Conservation (phyloP, 192 early-diverging fungal genomes). For the Umbelopsis vinacea region DNA sequence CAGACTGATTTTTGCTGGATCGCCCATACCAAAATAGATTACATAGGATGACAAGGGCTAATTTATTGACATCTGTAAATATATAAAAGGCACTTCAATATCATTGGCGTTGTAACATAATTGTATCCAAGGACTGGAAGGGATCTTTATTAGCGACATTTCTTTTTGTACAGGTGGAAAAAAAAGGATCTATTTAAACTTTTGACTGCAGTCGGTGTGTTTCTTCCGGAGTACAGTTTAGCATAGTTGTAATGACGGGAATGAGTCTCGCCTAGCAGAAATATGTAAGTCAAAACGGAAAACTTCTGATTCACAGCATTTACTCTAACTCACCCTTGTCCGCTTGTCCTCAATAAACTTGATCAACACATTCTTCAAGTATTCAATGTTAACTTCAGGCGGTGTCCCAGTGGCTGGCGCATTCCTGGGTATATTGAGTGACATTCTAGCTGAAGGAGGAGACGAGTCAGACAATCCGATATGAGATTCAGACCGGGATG, state of each 20-base stretch:
- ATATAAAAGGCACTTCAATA: not conserved
- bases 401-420: not conserved
- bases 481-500: not conserved
- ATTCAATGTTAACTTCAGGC: constrained; percentile 63
- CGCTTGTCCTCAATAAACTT: constrained; percentile 78
- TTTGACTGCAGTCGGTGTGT: constrained; percentile 48
- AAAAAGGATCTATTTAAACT: constrained; percentile 4
- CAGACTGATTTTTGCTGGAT: not conserved
- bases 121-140: too few species aligned
- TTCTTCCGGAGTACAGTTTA: constrained; percentile 75
- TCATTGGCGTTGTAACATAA: too few species aligned
- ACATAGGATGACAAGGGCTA: not conserved
- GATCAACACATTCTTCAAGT: constrained; percentile 72
- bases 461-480: not conserved
- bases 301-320: not conserved
- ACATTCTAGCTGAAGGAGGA: constrained; percentile 8
- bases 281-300: not conserved
- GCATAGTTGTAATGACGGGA: constrained; percentile 66
- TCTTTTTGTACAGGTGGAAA: constrained; percentile 3
- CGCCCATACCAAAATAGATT: not conserved
- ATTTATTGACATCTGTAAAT: not conserved
- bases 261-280: constrained; percentile 59
- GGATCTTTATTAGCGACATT: not conserved
- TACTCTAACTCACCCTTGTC: constrained; percentile 58
- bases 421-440: not conserved